A percentile compares a stretch with the other conserved stretches of the same genome.
Evolutionary conservation across 345 rosid species (phyloP).

Genomic region (Salix exigua): DNA sequence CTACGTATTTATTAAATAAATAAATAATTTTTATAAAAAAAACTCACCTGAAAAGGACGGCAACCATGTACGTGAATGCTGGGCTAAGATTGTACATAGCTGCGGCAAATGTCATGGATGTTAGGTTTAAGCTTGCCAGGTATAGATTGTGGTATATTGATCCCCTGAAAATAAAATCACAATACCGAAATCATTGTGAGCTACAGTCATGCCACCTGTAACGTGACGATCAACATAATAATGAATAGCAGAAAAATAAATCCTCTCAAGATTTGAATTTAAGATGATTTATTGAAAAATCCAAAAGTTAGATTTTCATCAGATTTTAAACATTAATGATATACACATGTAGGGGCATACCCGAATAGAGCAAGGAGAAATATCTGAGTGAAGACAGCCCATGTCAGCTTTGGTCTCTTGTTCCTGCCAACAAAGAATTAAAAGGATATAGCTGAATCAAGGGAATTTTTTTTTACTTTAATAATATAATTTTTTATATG

Average conservation of each 20-base stretch:
- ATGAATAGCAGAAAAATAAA: too few relatives aligned
- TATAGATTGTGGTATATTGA: conserved; percentile 3
- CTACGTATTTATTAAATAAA: neutral
- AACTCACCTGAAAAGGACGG: conserved; percentile 2
- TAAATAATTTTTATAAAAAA: neutral
- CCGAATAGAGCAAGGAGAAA: conserved; percentile 8
- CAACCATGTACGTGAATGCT: conserved; percentile 2
- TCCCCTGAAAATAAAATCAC: conserved; percentile 3
- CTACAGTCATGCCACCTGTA: too few relatives aligned
- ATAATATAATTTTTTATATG: too few relatives aligned
- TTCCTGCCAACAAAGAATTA: neutral
- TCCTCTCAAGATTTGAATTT: too few relatives aligned
- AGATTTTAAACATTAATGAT: too few relatives aligned
- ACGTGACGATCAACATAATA: too few relatives aligned
- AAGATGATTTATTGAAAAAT: too few relatives aligned
- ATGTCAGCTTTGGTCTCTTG: conserved; percentile 11
- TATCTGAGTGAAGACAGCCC: conserved; percentile 3
- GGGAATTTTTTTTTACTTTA: neutral
- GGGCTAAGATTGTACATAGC: conserved; percentile 10
- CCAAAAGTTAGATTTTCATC: too few relatives aligned
- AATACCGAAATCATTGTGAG: too few relatives aligned
- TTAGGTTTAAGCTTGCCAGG: conserved; percentile 3
- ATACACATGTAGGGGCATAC: neutral
- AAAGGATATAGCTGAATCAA: neutral
- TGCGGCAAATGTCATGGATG: conserved; percentile 15